Evolutionary conservation across 192 early-diverging fungal species (phyloP).

Genomic region (Tieghemiomyces parasiticus): DNA sequence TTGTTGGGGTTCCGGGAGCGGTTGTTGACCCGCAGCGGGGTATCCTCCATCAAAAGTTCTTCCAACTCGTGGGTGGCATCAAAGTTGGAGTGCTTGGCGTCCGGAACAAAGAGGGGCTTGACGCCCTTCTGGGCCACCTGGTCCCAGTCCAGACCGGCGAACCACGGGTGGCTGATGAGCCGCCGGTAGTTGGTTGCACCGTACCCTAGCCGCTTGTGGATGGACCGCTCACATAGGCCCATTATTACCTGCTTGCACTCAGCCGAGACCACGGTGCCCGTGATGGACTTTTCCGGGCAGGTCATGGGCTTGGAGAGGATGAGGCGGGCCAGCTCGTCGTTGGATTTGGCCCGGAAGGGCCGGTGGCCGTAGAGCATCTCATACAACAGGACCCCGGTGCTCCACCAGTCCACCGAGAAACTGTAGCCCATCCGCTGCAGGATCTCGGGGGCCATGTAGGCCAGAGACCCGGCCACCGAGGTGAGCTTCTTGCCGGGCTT

Average conservation of each 20-base stretch:
- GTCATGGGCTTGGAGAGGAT: slow-evolving; percentile 54
- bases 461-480: slow-evolving; percentile 69
- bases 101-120: slow-evolving; percentile 32
- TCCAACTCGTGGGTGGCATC: slow-evolving; percentile 64
- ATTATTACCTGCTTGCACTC: background rate
- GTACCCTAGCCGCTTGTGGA: slow-evolving; percentile 10
- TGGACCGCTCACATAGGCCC: slow-evolving; percentile 1
- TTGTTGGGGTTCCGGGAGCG: slow-evolving; percentile 31
- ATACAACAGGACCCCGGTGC: slow-evolving; percentile 61
- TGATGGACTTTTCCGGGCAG: slow-evolving; percentile 37
- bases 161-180: slow-evolving; percentile 27
- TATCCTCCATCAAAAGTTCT: slow-evolving; percentile 52
- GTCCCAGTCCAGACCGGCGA: slow-evolving; percentile 33
- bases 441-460: slow-evolving; percentile 81
- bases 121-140: slow-evolving; percentile 20
- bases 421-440: slow-evolving; percentile 36
- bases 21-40: slow-evolving; percentile 30
- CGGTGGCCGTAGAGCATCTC: slow-evolving; percentile 67
- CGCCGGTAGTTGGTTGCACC: slow-evolving; percentile 7
- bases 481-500: slow-evolving; percentile 43
- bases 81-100: slow-evolving; percentile 46
- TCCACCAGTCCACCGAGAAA: slow-evolving; percentile 55
- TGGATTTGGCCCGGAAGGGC: slow-evolving; percentile 65
- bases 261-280: background rate
- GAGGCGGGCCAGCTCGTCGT: slow-evolving; percentile 48